phyloP scores from a whole-genome alignment of 148 eudicot genomes.

The Euryodendron excelsum region DNA sequence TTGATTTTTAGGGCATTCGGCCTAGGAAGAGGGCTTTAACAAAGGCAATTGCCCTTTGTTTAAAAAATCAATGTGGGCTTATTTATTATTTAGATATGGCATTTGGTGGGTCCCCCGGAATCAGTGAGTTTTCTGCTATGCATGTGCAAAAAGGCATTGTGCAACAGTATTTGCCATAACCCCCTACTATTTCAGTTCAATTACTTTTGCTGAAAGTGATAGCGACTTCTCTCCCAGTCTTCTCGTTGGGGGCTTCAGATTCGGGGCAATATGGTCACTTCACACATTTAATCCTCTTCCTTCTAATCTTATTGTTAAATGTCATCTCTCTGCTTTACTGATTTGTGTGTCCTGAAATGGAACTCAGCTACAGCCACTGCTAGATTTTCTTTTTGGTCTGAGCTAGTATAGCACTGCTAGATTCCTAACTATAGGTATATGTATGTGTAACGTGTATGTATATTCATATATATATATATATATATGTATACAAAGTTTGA shows the following conservation, averaged over 20 bases:
- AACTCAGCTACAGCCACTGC: background rate
- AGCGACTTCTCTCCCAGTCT: constrained; percentile 1
- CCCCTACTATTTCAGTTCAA: constrained; percentile 8
- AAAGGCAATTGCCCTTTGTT: background rate
- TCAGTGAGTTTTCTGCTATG: constrained; percentile 14
- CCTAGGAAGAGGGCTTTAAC: no score
- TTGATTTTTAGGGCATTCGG: background rate
- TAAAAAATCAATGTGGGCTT: background rate
- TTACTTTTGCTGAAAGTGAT: constrained; percentile 13
- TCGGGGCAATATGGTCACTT: constrained; percentile 9
- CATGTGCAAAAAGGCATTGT: constrained; percentile 29
- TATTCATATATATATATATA: background rate
- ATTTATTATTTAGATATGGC: constrained; percentile 7
- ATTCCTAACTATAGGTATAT: no score
- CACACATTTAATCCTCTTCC: background rate
- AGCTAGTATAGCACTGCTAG: background rate
- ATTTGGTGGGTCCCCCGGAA: background rate
- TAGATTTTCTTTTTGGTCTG: background rate
- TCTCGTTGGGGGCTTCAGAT: constrained; percentile 11
- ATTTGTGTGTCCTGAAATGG: constrained; percentile 15
- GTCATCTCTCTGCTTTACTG: background rate
- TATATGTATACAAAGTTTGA: background rate
- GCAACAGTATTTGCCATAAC: constrained; percentile 3
- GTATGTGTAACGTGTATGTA: no score
- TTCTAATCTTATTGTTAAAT: background rate